Evolutionary conservation across 2,329 filamentous ascomycete species (phyloP), one percentile per base, ranked within the genome.

Genomic region (Colletotrichum somersetense): DNA sequence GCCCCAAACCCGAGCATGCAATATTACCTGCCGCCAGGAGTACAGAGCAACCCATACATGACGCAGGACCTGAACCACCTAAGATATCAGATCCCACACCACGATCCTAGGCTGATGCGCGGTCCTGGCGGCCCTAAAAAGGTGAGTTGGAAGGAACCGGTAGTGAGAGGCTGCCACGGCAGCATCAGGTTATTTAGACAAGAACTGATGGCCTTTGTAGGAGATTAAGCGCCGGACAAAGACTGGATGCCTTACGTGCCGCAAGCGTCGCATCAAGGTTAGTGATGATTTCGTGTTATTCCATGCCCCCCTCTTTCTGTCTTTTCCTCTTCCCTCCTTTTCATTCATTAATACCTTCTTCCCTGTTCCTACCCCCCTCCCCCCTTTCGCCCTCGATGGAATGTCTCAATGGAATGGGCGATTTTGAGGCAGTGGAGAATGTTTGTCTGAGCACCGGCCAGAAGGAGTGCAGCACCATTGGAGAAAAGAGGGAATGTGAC

Each of bases 171-270:
- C 12, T 46, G 53, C 20, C 48, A 48, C 12, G 44, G 69, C 38
- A 57, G 30, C 30, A 48, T 20, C 26, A 5, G 14, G 18, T 55
- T 38, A 38, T n/a, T 44, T 55, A 48, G 53, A 35, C 23, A 38
- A 14, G 20, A 58, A 46, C 69, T 69, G 69, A 72, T 38, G 58
- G 26, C n/a, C 66, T 66, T 67, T 67, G 35, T 78, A 90, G 88
- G 88, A 90, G 79, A 90, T 90, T 77, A 90, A 90, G 79, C 85
- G 88, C 73, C 86, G 88, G 76, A 90, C 88, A 58, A 90, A 90
- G 79, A 90, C 88, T 1, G 88, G 88, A n/a, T 90, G 88, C 75
- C 80, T 90, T 78, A 90, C 88, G 56, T 90, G 88, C 80, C 87
- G 88, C 68, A 89, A 89, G 77, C 85, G 88, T 75, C 84, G 88